phyloP scores from a whole-genome alignment of 495 filamentous ascomycete genomes.

The Hypoxylon perforatum region DNA sequence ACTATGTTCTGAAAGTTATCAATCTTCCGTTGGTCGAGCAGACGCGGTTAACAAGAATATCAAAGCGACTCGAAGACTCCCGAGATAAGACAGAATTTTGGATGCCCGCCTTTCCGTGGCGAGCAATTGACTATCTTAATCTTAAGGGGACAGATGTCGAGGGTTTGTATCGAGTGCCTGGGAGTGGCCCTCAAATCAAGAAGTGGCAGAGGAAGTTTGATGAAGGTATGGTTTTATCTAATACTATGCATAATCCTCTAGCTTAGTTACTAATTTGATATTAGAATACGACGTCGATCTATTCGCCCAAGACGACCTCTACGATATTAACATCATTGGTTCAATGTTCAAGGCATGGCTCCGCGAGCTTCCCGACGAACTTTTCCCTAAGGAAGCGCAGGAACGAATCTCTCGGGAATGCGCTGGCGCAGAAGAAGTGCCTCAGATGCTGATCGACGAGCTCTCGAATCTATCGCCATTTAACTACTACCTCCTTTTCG shows the following conservation, averaged over 20 bases:
- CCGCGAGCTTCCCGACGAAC: slow-evolving; percentile 89
- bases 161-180: slow-evolving; percentile 88
- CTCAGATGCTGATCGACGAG: slow-evolving; percentile 85
- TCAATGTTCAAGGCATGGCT: slow-evolving; percentile 95
- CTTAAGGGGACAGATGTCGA: slow-evolving; percentile 90
- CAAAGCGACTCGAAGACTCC: slow-evolving; percentile 82
- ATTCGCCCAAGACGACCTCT: slow-evolving; percentile 82
- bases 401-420: slow-evolving; percentile 78
- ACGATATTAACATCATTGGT: slow-evolving; percentile 93
- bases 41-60: slow-evolving; percentile 85
- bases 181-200: slow-evolving; percentile 83
- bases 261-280: slow-evolving; percentile 43
- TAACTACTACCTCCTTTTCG: slow-evolving; percentile 96
- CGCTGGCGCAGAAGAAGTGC: slow-evolving; percentile 77
- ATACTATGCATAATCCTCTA: background rate
- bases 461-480: slow-evolving; percentile 89
- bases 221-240: slow-evolving; percentile 62
- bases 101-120: slow-evolving; percentile 94
- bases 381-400: slow-evolving; percentile 84
- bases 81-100: slow-evolving; percentile 95
- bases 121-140: slow-evolving; percentile 93
- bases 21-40: slow-evolving; percentile 85
- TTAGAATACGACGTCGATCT: slow-evolving; percentile 85
- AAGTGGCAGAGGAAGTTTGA: slow-evolving; percentile 90
- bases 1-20: slow-evolving; percentile 81